Base-by-base conservation (phyloP, 2,329 filamentous ascomycete genomes). In the Ceratocystis variospora region DNA sequence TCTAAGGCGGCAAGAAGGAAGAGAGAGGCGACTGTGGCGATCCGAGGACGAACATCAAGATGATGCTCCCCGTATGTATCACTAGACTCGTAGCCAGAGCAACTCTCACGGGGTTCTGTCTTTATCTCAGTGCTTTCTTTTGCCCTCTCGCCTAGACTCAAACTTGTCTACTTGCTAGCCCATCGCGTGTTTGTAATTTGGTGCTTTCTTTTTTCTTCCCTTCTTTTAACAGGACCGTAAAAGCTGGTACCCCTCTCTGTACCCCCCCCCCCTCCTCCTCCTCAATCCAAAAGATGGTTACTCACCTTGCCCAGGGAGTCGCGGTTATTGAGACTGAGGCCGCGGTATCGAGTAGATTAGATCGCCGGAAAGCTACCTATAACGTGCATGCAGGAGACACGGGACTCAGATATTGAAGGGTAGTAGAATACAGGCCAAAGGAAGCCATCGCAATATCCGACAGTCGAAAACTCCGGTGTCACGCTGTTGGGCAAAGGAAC, bases 281-380 rank as follows among this genome's bases (percentile, higher is more conserved):
- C 8, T 19, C 19, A 2, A 53, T 25, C 48, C 48, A 53, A 25
- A 53, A 53, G 22, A 19, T 53, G 48, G 48, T 53, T 53, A 53
- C 48, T 25, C 25, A 6, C 45, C 15, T 53, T 64, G n/a, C 22
- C 37, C 64, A 62, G 55, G 62, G 61, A 33, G 66, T 41, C 53
- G 66, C 61, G 66, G 62, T 62, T 64, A 44, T 46, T 67, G 66
- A 67, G 66, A 67, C 62, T 61, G 8, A 55, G 19, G 37, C 66
- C 66, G 62, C 62, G 66, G 66, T 67, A 67, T 67, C 66, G 66
- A 67, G 66, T 67, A 67, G 66, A 67, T 67, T 67, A 33, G 46
- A 64, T 64, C 65, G 57, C 46, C 66, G 66, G 66, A 17, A 50
- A 41, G 41, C 41, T 62, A 44, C 66, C 55, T 61, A 15, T 12